Evolutionary conservation across 768 basidiomycete genomes (phyloP).

Genomic region (Mrakia hoshinonis): DNA sequence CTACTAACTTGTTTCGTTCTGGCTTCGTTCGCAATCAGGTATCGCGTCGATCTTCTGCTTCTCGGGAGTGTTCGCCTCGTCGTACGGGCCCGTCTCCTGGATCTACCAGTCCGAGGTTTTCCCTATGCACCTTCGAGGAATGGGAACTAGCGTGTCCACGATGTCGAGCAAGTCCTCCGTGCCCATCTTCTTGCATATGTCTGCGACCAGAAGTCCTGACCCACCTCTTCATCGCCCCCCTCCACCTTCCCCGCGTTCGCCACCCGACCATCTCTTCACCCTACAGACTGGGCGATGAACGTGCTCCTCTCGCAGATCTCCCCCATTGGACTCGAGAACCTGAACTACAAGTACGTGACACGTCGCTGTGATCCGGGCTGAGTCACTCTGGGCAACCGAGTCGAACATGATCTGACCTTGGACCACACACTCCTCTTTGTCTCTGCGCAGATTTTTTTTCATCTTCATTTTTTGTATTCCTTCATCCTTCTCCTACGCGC

Average conservation of each 20-base stretch:
- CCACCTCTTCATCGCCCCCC: not conserved
- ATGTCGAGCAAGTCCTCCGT: too few relatives aligned
- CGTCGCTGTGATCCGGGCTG: too few relatives aligned
- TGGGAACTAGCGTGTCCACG: constrained; percentile 49
- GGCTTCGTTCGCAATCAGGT: constrained; percentile 41
- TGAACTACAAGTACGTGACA: constrained; percentile 45
- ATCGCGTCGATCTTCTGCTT: constrained; percentile 54
- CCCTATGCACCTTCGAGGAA: constrained; percentile 53
- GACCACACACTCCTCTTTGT: not conserved
- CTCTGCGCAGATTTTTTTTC: constrained; percentile 36
- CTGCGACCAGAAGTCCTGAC: too few relatives aligned
- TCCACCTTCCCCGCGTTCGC: constrained; percentile 50
- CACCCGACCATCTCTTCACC: too few relatives aligned
- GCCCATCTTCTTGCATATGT: constrained; percentile 49
- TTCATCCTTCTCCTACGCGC: too few relatives aligned
- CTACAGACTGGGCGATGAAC: constrained; percentile 32
- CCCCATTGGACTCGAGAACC: constrained; percentile 49
- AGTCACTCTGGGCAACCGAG: too few relatives aligned
- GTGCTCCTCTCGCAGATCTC: constrained; percentile 45
- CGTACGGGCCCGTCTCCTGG: constrained; percentile 45
- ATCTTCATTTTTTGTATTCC: too few relatives aligned
- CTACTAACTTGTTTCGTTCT: too few relatives aligned
- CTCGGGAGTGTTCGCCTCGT: constrained; percentile 31
- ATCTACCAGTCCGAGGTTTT: constrained; percentile 43
- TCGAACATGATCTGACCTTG: too few relatives aligned